These are phyloP conservation scores for Pythium insidiosum DNA, from an alignment of 352 stramenopile species.

Conservation along the genomic window DNA sequence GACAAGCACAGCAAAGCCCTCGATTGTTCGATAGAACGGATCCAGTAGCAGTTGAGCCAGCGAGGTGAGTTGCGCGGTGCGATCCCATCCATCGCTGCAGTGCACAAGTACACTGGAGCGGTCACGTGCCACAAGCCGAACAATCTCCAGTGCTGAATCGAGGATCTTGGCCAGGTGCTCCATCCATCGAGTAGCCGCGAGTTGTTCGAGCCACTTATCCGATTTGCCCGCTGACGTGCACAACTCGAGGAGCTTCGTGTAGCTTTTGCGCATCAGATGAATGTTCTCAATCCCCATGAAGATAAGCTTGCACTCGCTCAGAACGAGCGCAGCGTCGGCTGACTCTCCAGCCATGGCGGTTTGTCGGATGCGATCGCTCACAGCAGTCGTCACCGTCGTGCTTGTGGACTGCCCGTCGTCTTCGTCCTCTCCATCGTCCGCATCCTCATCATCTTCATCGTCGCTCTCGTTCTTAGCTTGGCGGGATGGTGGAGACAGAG, in stretches of 20 bases:
- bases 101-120: constrained; percentile 95
- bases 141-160: constrained; percentile 77
- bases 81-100: constrained; percentile 98
- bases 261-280: constrained; percentile 85
- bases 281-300: constrained; percentile 93
- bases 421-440: too few relatives aligned
- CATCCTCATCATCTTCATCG: too few relatives aligned
- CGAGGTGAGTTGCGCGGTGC: constrained; percentile 81
- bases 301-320: constrained; percentile 78
- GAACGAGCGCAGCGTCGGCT: constrained; percentile 31
- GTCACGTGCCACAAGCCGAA: constrained; percentile 65
- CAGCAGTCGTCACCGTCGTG: constrained; percentile 16
- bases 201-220: constrained; percentile 80
- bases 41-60: constrained; percentile 86
- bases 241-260: constrained; percentile 68
- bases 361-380: constrained; percentile 9
- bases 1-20: constrained; percentile 84
- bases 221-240: constrained; percentile 50
- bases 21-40: constrained; percentile 84
- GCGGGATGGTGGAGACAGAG: too few relatives aligned
- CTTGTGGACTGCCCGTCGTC: constrained; percentile 1
- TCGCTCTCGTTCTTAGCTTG: too few relatives aligned
- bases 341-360: constrained; percentile 2
- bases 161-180: constrained; percentile 75
- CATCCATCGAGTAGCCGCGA: constrained; percentile 65